A percentile compares a stretch with the other conserved stretches of the same genome.
phyloP scores from a whole-genome alignment of 2,329 filamentous ascomycete genomes.

The Colletotrichum musicola region DNA sequence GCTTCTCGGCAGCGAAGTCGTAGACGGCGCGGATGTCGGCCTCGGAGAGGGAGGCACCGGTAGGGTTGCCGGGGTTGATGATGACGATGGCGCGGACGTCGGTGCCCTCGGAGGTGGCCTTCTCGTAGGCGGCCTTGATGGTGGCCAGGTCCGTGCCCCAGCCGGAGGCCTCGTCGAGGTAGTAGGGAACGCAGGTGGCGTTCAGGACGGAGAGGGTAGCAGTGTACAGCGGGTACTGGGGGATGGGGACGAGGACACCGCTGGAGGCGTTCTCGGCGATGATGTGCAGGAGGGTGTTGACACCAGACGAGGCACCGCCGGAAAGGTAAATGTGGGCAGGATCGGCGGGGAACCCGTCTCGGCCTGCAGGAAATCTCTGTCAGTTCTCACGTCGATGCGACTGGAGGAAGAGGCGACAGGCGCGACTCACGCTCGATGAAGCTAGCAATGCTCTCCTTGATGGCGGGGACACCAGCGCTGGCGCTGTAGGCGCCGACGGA shows the following conservation, averaged over 20 bases:
- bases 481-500: constrained; percentile 97
- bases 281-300: constrained; percentile 92
- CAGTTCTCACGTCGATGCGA: constrained; percentile 23
- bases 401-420: constrained; percentile 9
- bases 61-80: constrained; percentile 99
- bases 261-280: constrained; percentile 83
- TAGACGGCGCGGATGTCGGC: constrained; percentile 87
- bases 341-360: constrained; percentile 89
- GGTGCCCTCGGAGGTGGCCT: constrained; percentile 81
- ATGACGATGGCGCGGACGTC: constrained; percentile 95
- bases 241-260: constrained; percentile 90
- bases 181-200: constrained; percentile 91
- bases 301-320: constrained; percentile 90
- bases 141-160: constrained; percentile 91
- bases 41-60: constrained; percentile 85
- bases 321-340: constrained; percentile 89
- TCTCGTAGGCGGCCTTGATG: constrained; percentile 79
- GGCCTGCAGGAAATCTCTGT: constrained; percentile 60
- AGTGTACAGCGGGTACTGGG: constrained; percentile 98
- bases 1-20: constrained; percentile 86
- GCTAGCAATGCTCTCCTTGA: constrained; percentile 89
- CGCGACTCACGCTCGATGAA: constrained; percentile 85
- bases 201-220: constrained; percentile 89
- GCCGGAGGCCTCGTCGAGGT: constrained; percentile 85
- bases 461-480: constrained; percentile 87